Percentiles rank a stretch among this genome's conserved stretches.
phyloP scores from a whole-genome alignment of 345 rosid species.

The Syzygium jambos region DNA sequence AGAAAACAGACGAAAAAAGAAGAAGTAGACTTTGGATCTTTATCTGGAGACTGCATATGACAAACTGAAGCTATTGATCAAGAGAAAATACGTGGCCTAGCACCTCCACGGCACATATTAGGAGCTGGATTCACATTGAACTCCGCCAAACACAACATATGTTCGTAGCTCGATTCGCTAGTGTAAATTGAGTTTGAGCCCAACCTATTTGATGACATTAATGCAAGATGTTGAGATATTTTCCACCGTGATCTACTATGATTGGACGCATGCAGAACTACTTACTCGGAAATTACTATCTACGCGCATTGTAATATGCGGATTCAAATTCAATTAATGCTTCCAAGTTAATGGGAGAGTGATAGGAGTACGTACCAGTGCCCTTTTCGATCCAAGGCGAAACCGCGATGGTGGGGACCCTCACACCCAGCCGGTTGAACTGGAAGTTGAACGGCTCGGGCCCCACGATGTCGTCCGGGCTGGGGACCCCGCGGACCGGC shows the following conservation, averaged over 20 bases:
- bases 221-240: background rate
- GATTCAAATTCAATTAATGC: background rate
- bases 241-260: background rate
- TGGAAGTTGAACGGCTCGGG: conserved; percentile 57
- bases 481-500: conserved; percentile 70
- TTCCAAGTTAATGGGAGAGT: background rate
- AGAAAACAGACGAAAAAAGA: background rate
- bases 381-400: conserved; percentile 90
- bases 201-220: background rate
- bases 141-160: background rate
- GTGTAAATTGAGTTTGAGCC: background rate
- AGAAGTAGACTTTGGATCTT: background rate
- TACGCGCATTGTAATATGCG: background rate
- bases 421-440: conserved; percentile 69
- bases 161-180: background rate
- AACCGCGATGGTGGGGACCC: conserved; percentile 74
- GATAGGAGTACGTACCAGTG: conserved; percentile 30
- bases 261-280: background rate
- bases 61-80: background rate
- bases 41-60: too few species aligned
- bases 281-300: background rate
- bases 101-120: background rate
- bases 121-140: background rate
- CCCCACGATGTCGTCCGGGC: conserved; percentile 87
- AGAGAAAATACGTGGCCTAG: background rate